These are phyloP conservation scores for Fusarium nematophilum DNA, from an alignment of 2,329 filamentous ascomycete genomes.

Conservation along the genomic window DNA sequence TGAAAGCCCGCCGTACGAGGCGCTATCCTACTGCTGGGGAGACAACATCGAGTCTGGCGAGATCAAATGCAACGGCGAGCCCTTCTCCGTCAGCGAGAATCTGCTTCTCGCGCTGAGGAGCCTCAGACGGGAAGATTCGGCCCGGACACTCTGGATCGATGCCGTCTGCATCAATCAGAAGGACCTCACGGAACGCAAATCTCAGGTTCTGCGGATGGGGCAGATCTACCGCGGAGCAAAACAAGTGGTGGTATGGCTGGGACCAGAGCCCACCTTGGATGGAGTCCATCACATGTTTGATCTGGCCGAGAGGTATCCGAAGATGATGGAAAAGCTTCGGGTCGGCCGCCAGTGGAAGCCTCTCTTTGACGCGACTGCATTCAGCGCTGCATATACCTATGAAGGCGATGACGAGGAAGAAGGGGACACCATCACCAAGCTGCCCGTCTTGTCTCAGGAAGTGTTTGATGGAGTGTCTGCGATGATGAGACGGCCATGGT, in stretches of 20 bases:
- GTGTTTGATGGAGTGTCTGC: not conserved
- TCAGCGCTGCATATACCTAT: not conserved
- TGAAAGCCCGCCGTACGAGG: not conserved
- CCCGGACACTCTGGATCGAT: conserved; percentile 1
- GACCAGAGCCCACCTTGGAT: not conserved
- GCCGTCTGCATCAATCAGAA: conserved; percentile 3
- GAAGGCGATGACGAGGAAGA: not conserved
- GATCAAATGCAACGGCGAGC: not conserved
- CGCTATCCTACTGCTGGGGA: conserved; percentile 4
- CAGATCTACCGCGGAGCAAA: not conserved
- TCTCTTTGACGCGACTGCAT: too few relatives aligned
- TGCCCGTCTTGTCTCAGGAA: not conserved
- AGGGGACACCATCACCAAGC: not conserved
- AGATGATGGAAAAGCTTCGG: not conserved
- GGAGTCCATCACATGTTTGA: conserved; percentile 4
- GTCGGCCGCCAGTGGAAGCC: too few relatives aligned
- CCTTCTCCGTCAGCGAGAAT: not conserved
- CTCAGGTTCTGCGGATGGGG: not conserved
- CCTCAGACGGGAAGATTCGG: not conserved
- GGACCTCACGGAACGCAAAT: not conserved
- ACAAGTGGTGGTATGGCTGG: not conserved
- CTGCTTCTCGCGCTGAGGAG: not conserved
- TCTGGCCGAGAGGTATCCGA: not conserved
- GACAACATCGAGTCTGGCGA: not conserved
- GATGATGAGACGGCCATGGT: not conserved